Conservation (phyloP, 352 stramenopile genomes). For the Globisporangium acanthophoron region DNA sequence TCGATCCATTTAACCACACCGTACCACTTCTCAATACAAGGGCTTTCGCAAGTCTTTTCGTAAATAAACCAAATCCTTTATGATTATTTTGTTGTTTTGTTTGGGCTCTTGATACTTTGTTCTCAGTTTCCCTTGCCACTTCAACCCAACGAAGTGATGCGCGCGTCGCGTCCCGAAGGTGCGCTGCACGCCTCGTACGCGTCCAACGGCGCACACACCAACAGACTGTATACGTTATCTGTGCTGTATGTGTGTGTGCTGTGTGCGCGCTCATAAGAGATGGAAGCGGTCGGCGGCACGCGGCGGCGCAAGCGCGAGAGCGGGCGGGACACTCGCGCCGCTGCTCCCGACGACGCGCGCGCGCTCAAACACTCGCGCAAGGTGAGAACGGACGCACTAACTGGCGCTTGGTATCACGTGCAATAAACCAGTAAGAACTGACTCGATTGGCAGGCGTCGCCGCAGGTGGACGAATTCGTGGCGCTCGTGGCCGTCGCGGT, state of each 20-base stretch:
- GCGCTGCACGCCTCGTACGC: too few relatives aligned
- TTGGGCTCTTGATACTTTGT: neutral
- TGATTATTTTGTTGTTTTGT: too few relatives aligned
- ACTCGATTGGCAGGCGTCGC: neutral
- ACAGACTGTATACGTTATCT: too few relatives aligned
- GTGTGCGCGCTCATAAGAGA: neutral
- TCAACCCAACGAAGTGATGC: neutral
- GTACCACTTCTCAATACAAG: too few relatives aligned
- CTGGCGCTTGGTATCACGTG: neutral
- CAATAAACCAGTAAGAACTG: neutral
- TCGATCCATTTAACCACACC: too few relatives aligned
- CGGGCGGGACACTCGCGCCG: neutral
- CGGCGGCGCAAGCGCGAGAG: constrained; percentile 2
- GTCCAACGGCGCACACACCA: too few relatives aligned
- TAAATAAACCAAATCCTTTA: too few relatives aligned
- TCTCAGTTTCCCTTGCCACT: neutral
- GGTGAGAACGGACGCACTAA: neutral
- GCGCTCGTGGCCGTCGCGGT: constrained; percentile 16
- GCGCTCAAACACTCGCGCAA: constrained; percentile 3
- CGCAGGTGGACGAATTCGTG: neutral
- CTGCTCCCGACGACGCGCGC: constrained; percentile 6
- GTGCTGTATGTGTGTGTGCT: too few relatives aligned
- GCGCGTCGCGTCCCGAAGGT: too few relatives aligned
- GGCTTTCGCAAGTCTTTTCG: too few relatives aligned
- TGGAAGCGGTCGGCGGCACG: neutral